These are phyloP conservation scores for Cotoneaster glaucophyllus DNA, from an alignment of 306 rosid species.

Conservation along the genomic window DNA sequence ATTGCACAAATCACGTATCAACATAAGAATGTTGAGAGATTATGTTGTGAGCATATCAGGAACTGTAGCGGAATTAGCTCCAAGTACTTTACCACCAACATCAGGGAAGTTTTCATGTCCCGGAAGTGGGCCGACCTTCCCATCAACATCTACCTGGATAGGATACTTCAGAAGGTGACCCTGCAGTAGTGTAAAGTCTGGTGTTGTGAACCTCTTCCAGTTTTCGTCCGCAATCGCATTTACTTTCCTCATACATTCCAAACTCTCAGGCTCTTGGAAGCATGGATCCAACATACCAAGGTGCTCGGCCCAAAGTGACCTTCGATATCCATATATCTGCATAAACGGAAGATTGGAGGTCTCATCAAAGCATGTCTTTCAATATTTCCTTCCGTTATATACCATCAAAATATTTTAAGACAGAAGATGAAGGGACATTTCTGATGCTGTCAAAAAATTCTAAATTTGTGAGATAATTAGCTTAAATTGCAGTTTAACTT, in stretches of 20 bases:
- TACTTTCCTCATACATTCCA: constrained; percentile 65
- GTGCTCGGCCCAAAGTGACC: constrained; percentile 91
- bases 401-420: not conserved
- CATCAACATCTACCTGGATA: constrained; percentile 44
- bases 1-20: not conserved
- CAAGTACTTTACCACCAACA: constrained; percentile 71
- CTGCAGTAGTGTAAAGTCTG: constrained; percentile 36
- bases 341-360: not conserved
- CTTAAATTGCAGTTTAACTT: not conserved
- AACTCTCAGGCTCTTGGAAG: constrained; percentile 58
- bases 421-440: not conserved
- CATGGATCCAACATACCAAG: constrained; percentile 43
- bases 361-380: not conserved
- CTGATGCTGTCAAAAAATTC: not conserved
- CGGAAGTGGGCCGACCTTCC: constrained; percentile 42
- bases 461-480: not conserved
- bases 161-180: constrained; percentile 92
- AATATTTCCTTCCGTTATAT: not conserved
- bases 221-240: constrained; percentile 57
- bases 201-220: constrained; percentile 45
- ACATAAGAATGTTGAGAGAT: not conserved
- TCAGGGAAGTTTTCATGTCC: constrained; percentile 70
- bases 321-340: constrained; percentile 90
- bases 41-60: constrained; percentile 81
- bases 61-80: constrained; percentile 39